Base-by-base conservation (phyloP, 441 rosid species). In the Adansonia rubrostipa region DNA sequence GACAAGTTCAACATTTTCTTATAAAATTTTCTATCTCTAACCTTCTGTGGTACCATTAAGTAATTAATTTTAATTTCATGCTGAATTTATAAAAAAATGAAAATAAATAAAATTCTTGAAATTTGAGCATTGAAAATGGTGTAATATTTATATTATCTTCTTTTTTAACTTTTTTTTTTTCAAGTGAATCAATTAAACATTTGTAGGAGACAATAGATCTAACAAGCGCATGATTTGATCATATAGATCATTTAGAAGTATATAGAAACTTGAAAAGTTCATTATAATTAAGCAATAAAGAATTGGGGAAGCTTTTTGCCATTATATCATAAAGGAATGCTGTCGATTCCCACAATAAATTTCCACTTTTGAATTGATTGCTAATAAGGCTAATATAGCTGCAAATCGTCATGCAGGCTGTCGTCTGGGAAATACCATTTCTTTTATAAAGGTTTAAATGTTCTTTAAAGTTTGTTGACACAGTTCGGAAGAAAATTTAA, bases 271-370 rank as follows among this genome's bases (percentile, higher is more conserved):
- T 44, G 17, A 61, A 22, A 60, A 22, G 40, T 22, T 10, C 40
- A 61, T 61, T 14, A 61, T 10, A 61, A 6, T 48, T 33, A 33
- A 33, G 6, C 45, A 57, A 15, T 9, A 77, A 61, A n/a, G 36
- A 42, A 44, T 60, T 22, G n/a, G 50, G 17, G 17, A n/a, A 40
- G 64, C 24, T 14, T 78, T 50, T 78, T 73, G 28, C 65, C 58
- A 66, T 71, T 67, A 67, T 67, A 64, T 7, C 69, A 64, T 67
- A 67, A 67, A 67, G 14, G 28, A 3, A 7, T 64, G 47, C 9
- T 33, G 47, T 22, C 65, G 63, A 58, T 65, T 40, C 48, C 5
- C 28, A 17, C 51, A 15, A 7, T 66, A 66, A 66, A 44, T 66
- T 42, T 17, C 53, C 24, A 42, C 53, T 66, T 40, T 69, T 22